Percentiles rank a stretch among this genome's conserved stretches.
These are phyloP conservation scores for Brassica juncea DNA, from an alignment of 345 rosid species.

Conservation along the genomic window DNA sequence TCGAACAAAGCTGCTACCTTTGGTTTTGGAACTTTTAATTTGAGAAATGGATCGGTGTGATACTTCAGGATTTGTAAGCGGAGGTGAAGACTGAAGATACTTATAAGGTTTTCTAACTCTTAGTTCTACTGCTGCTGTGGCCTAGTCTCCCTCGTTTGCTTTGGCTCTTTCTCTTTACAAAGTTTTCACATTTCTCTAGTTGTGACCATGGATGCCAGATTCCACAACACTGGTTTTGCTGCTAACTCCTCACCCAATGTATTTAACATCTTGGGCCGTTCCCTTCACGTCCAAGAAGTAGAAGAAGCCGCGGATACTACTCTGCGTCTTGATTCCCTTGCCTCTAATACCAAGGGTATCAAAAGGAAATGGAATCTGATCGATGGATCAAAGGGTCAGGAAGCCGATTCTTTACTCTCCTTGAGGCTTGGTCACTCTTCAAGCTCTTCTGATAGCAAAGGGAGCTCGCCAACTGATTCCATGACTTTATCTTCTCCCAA, in stretches of 20 bases:
- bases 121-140: conserved; percentile 57
- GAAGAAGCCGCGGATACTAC: conserved; percentile 57
- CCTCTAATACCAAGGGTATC: conserved; percentile 54
- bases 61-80: conserved; percentile 97
- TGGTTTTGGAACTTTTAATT: conserved; percentile 22
- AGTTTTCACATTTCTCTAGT: conserved; percentile 28
- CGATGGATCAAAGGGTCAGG: conserved; percentile 43
- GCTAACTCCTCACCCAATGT: conserved; percentile 54
- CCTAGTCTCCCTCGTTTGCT: conserved; percentile 41
- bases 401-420: conserved; percentile 64
- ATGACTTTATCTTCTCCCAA: conserved; percentile 72
- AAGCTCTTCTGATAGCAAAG: conserved; percentile 94
- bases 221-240: conserved; percentile 50
- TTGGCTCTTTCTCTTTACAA: conserved; percentile 45
- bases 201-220: conserved; percentile 60
- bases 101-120: conserved; percentile 46
- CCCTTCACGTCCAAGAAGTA: conserved; percentile 48
- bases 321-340: conserved; percentile 74
- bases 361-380: conserved; percentile 79
- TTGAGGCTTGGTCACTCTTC: conserved; percentile 71
- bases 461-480: conserved; percentile 76
- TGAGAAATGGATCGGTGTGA: conserved; percentile 74
- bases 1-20: conserved; percentile 20
- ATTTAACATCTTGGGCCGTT: conserved; percentile 54
- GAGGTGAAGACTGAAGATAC: conserved; percentile 56